phyloP scores from a whole-genome alignment of 2,329 filamentous ascomycete genomes.

The Tolypocladium tundrense region DNA sequence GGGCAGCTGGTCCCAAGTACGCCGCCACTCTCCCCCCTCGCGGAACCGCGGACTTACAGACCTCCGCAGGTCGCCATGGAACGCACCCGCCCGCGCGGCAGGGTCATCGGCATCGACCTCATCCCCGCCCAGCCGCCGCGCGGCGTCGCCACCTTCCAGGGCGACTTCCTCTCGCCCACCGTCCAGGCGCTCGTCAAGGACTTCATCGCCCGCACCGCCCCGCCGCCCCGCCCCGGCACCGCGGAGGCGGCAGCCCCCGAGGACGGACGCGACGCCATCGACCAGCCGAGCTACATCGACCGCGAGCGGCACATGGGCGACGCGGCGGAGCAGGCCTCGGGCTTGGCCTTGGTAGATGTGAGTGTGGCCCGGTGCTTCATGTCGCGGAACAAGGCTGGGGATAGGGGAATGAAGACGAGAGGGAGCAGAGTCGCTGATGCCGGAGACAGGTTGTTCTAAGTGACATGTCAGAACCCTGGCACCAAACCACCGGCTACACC shows the following conservation, averaged over 20 bases:
- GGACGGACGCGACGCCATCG: slow-evolving; percentile 12
- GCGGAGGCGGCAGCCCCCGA: not conserved
- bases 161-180: slow-evolving; percentile 70
- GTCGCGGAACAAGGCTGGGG: not conserved
- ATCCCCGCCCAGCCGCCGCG: slow-evolving; percentile 84
- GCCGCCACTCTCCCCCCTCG: slow-evolving; percentile 1
- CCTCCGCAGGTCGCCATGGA: slow-evolving; percentile 64
- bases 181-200: slow-evolving; percentile 70
- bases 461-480: slow-evolving; percentile 99
- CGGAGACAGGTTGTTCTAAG: slow-evolving; percentile 65
- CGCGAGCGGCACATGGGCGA: slow-evolving; percentile 38
- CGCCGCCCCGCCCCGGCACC: slow-evolving; percentile 1
- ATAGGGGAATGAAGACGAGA: not conserved
- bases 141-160: slow-evolving; percentile 90
- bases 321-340: slow-evolving; percentile 11
- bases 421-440: slow-evolving; percentile 7
- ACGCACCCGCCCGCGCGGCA: slow-evolving; percentile 63
- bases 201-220: slow-evolving; percentile 55
- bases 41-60: not conserved
- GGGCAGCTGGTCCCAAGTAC: slow-evolving; percentile 60
- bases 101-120: slow-evolving; percentile 85
- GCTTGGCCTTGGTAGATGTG: slow-evolving; percentile 56
- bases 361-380: slow-evolving; percentile 12
- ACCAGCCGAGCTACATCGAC: slow-evolving; percentile 54
- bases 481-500: slow-evolving; percentile 66